Evolutionary conservation across 2,329 filamentous ascomycete genomes (phyloP), one percentile per base, ranked within the genome.

Genomic region (Aspergillus luchuensis): DNA sequence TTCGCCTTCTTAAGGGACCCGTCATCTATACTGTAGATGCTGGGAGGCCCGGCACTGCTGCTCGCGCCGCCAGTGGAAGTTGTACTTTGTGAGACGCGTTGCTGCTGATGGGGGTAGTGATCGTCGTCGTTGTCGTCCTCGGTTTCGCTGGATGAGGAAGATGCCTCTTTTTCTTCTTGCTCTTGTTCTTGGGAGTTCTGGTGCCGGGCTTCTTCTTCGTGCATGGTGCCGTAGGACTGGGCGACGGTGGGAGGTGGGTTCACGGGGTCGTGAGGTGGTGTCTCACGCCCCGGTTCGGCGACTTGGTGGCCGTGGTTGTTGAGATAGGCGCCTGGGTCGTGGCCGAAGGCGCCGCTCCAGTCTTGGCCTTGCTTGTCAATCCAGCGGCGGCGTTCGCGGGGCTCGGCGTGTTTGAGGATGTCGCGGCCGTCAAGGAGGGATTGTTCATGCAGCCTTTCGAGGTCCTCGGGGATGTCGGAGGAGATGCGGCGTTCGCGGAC

Each of bases 261-360:
- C 38, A 80, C 74, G 8, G 82, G 83, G 66, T 86, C 81, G 65
- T 84, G 80, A 0, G 81, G 71, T 15, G 84, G 84, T 8, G 75
- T 64, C 15, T 87, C 83, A 4, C 70, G 74, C 33, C 84, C 84
- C 4, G 84, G 84, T 67, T 86, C 84, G n/a, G 84, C 80, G 58
- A 80, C 77, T 76, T 85, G 85, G 57, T 79, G 77, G 39, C 81
- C 81, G 8, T 78, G 72, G 8, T 78, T 75, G 66, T 87, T 83
- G 65, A 86, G 79, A 68, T 85, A 86, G 1, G 81, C 78, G 67
- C 80, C 83, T 69, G 91, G 91, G 64, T 96, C 90, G 60, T 91
- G 78, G 0, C 91, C 91, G 73, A 97, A 97, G 0, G 92, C 91
- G 4, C 90, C 91, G 39, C 85, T 90, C 92, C 92, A 97, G 75